Evolutionary conservation across 768 basidiomycete species (phyloP).

Genomic region (Serendipita indica): DNA sequence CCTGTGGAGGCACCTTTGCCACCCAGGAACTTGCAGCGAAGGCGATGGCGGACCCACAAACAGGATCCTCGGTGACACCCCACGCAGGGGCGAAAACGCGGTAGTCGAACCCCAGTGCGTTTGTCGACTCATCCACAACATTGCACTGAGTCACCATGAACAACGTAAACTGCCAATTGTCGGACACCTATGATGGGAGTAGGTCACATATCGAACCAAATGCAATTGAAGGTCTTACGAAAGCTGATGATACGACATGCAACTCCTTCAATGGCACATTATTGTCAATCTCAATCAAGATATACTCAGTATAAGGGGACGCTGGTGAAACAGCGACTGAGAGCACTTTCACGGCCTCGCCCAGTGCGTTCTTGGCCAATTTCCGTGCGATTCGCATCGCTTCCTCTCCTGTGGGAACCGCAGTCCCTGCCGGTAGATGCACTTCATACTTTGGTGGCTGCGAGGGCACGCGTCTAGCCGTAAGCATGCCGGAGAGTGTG

Average conservation of each 20-base stretch:
- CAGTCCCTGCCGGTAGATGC: conserved; percentile 17
- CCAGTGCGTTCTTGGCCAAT: not conserved
- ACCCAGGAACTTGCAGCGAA: conserved; percentile 21
- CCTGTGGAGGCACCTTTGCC: not conserved
- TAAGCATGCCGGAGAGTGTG: not conserved
- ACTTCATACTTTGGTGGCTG: conserved; percentile 17
- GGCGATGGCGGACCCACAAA: conserved; percentile 22
- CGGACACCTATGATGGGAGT: not conserved
- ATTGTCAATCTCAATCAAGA: conserved; percentile 19
- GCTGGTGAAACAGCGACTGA: conserved; percentile 14
- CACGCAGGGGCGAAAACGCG: conserved; percentile 20
- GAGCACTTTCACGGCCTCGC: conserved; percentile 10
- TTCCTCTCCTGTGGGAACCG: conserved; percentile 10
- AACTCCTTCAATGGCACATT: conserved; percentile 15
- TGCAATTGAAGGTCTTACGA: conserved; percentile 14
- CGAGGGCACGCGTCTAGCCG: conserved; percentile 13
- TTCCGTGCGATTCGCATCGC: not conserved
- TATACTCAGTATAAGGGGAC: conserved; percentile 11
- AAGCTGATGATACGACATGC: conserved; percentile 13
- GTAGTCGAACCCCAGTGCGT: conserved; percentile 16
- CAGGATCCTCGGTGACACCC: conserved; percentile 22
- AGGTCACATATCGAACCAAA: not conserved
- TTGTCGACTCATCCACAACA: not conserved
- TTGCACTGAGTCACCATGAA: conserved; percentile 16
- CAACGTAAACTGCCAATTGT: conserved; percentile 6